Percentiles rank a stretch among this genome's conserved stretches.
These are phyloP conservation scores for Lithocarpus polystachyus DNA, from an alignment of 306 rosid species.

Conservation along the genomic window DNA sequence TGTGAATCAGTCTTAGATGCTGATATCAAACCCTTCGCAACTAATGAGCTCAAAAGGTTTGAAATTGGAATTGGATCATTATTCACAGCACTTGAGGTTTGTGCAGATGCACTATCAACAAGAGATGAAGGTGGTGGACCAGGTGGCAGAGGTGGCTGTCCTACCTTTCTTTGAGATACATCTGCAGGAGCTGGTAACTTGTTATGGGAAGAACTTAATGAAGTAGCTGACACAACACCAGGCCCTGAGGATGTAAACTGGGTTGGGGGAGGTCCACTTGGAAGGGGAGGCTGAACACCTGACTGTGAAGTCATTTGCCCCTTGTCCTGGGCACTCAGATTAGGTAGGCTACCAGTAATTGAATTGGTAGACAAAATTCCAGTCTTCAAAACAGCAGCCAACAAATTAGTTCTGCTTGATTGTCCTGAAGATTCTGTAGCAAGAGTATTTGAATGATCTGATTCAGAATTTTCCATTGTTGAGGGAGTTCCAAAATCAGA, in stretches of 20 bases:
- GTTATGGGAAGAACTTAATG: slow-evolving; percentile 43
- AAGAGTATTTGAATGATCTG: slow-evolving; percentile 26
- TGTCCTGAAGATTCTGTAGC: slow-evolving; percentile 46
- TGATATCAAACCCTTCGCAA: slow-evolving; percentile 82
- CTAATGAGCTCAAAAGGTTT: slow-evolving; percentile 78
- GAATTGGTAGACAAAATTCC: slow-evolving; percentile 59
- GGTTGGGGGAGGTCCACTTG: slow-evolving; percentile 37
- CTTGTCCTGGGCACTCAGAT: slow-evolving; percentile 29
- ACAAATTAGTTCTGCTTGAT: slow-evolving; percentile 57
- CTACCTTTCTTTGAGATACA: slow-evolving; percentile 42
- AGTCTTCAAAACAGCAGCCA: slow-evolving; percentile 73
- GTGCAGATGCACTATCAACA: slow-evolving; percentile 38
- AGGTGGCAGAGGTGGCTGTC: slow-evolving; percentile 34
- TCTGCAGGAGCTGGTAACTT: slow-evolving; percentile 31
- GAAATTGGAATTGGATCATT: slow-evolving; percentile 59
- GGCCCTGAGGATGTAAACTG: slow-evolving; percentile 36
- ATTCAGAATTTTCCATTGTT: slow-evolving; percentile 20
- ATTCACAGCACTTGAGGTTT: slow-evolving; percentile 37
- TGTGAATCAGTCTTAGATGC: slow-evolving; percentile 51
- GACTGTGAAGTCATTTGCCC: slow-evolving; percentile 42
- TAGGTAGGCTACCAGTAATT: slow-evolving; percentile 37
- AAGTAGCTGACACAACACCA: slow-evolving; percentile 33
- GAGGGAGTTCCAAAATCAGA: slow-evolving; percentile 21
- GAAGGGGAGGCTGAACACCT: slow-evolving; percentile 37
- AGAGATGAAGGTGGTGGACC: slow-evolving; percentile 44